Evolutionary conservation across 2,329 filamentous ascomycete genomes (phyloP), one percentile per base, ranked within the genome.

Genomic region (Pseudohalonectria lignicola): DNA sequence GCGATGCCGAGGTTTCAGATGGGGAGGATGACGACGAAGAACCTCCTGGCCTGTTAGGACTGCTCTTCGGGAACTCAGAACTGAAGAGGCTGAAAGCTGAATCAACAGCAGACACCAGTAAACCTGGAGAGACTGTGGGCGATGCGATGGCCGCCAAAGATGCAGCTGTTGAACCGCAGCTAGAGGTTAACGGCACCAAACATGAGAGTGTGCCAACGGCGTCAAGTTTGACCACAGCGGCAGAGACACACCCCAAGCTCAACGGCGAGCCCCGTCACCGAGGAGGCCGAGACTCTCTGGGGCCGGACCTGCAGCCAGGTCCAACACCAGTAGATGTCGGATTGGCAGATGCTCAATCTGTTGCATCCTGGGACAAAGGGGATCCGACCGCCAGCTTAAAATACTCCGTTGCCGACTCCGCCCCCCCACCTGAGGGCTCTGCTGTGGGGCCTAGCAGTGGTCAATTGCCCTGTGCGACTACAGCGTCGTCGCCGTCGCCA

Each of bases 41-140:
- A 20, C 36, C 36, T 11, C 13, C 9, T 21, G 69, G 71, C 1
- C 55, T 79, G 0, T 53, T 79, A 2, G 73, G 74, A 0, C 56
- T 78, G 21, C 63, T 79, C 17, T 79, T 79, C 45, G 70, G 65
- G 30, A 76, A 74, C 48, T 67, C 69, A 1, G 74, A 79, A 42
- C 47, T 78, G 30, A 64, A 71, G 43, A 61, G 68, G 43, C 60
- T 79, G 34, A 63, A 71, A 37, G n/a, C n/a, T n/a, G n/a, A 53
- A 62, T 4, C 59, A 69, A 29, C 55, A 56, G 21, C 47, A 48
- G 47, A 53, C 37, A 41, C 38, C 29, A 11, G 37, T 15, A 13
- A 3, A 39, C 30, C 43, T 47, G 6, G 59, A 63, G 40, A 44
- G 53, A 19, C 42, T 2, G 31, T 41, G 1, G 42, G 40, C 37